Evolutionary conservation across 2,329 filamentous ascomycete species (phyloP).

Genomic region (Berkeleyomyces basicola): DNA sequence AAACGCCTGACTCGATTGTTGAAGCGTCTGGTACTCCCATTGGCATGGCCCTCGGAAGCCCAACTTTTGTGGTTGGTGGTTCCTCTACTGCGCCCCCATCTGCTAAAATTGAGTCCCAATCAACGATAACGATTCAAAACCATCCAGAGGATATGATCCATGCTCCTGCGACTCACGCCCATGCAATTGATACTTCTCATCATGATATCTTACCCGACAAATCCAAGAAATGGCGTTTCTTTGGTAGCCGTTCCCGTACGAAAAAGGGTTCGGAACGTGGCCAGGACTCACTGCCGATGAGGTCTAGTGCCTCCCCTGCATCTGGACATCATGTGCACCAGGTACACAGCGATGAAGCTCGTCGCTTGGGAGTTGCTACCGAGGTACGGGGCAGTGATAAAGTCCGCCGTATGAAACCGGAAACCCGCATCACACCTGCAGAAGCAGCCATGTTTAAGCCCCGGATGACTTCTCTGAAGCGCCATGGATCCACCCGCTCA

Average conservation of each 20-base stretch:
- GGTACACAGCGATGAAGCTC: not conserved
- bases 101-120: not conserved
- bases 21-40: constrained; percentile 30
- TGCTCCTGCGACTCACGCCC: not conserved
- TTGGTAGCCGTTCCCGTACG: constrained; percentile 12
- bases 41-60: constrained; percentile 60
- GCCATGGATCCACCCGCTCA: not conserved
- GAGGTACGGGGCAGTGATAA: not conserved
- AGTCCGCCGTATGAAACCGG: not conserved
- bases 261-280: constrained; percentile 3
- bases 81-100: not conserved
- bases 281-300: not conserved
- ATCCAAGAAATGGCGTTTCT: constrained; percentile 14
- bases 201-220: constrained; percentile 7
- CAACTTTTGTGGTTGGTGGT: constrained; percentile 19
- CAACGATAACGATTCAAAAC: not conserved
- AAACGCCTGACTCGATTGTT: constrained; percentile 27
- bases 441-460: constrained; percentile 13
- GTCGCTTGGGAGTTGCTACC: not conserved
- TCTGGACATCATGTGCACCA: not conserved
- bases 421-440: constrained; percentile 1
- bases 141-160: not conserved
- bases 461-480: constrained; percentile 2
- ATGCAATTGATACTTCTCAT: not conserved
- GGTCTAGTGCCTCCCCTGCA: not conserved